Conservation (phyloP, 2,329 filamentous ascomycete genomes). For the Daldinia eschscholtzii region DNA sequence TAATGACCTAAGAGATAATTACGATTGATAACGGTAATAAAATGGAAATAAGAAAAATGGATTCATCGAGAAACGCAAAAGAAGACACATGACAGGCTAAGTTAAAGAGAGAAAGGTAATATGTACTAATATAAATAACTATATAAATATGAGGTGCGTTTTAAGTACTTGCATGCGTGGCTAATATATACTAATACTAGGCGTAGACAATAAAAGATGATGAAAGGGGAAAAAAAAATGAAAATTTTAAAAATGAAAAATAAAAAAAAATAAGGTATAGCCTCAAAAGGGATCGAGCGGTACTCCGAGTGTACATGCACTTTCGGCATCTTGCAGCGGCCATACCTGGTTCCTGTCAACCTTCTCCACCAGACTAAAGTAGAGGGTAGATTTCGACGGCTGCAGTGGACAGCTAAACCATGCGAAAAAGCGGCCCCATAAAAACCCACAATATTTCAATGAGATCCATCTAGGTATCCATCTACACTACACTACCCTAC, state of each 20-base stretch:
- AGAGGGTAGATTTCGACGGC: conserved; percentile 36
- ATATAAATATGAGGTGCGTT: not conserved
- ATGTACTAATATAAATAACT: not conserved
- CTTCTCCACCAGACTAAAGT: conserved; percentile 38
- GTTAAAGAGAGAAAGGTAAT: not conserved
- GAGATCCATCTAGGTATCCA: conserved; percentile 43
- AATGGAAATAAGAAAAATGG: conserved; percentile 32
- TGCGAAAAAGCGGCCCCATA: conserved; percentile 33
- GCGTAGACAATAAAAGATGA: not conserved
- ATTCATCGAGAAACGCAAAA: conserved; percentile 4
- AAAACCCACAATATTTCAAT: conserved; percentile 24
- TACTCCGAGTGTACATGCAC: conserved; percentile 27
- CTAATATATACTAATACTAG: conserved; percentile 3
- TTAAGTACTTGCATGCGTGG: conserved; percentile 2
- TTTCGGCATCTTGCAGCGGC: conserved; percentile 41
- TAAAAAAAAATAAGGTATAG: conserved; percentile 17
- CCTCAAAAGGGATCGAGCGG: conserved; percentile 25
- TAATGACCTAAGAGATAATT: conserved; percentile 11
- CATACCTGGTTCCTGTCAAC: conserved; percentile 34
- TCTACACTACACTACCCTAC: conserved; percentile 9
- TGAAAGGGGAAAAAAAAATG: too few relatives aligned
- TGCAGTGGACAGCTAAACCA: conserved; percentile 31
- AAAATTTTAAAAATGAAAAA: not conserved
- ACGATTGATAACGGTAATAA: conserved; percentile 36
- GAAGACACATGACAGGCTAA: conserved; percentile 28